phyloP scores from a whole-genome alignment of 768 basidiomycete genomes.

The Baorangia bicolor region DNA sequence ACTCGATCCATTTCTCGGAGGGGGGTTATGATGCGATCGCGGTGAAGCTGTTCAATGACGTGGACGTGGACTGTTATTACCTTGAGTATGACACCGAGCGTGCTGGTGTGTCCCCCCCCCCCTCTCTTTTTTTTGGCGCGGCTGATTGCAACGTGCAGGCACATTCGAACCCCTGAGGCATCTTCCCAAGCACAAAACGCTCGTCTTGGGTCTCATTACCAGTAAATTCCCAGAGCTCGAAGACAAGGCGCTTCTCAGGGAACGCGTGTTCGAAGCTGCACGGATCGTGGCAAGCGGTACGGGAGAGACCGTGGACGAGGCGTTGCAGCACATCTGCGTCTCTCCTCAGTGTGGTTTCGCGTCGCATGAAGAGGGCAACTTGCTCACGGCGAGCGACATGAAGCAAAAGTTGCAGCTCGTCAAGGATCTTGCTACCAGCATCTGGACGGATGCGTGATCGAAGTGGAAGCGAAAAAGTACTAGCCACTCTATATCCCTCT shows the following conservation, averaged over 20 bases:
- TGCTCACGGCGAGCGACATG: slow-evolving; percentile 37
- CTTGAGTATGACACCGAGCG: slow-evolving; percentile 49
- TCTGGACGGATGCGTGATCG: slow-evolving; percentile 33
- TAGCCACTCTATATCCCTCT: too few relatives aligned
- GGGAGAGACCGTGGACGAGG: slow-evolving; percentile 38
- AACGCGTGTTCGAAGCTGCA: slow-evolving; percentile 44
- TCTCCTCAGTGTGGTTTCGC: slow-evolving; percentile 56
- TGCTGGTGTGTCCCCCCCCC: slow-evolving; percentile 32
- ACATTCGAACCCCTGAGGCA: slow-evolving; percentile 33
- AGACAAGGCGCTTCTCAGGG: slow-evolving; percentile 38
- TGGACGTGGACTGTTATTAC: slow-evolving; percentile 45
- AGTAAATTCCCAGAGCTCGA: slow-evolving; percentile 46
- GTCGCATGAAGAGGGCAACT: slow-evolving; percentile 45
- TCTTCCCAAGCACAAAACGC: slow-evolving; percentile 37
- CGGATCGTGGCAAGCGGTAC: slow-evolving; percentile 40
- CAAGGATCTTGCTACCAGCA: slow-evolving; percentile 35
- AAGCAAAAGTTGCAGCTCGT: slow-evolving; percentile 30
- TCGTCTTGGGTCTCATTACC: slow-evolving; percentile 45
- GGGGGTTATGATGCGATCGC: slow-evolving; percentile 48
- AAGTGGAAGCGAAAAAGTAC: too few relatives aligned
- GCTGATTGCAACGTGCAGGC: slow-evolving; percentile 3
- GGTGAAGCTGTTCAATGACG: slow-evolving; percentile 42
- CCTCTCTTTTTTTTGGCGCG: background rate
- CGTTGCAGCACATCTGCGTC: slow-evolving; percentile 39
- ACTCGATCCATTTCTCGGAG: slow-evolving; percentile 42